These are phyloP conservation scores for Phytopythium aichiense DNA, from an alignment of 352 stramenopile species.

Conservation along the genomic window DNA sequence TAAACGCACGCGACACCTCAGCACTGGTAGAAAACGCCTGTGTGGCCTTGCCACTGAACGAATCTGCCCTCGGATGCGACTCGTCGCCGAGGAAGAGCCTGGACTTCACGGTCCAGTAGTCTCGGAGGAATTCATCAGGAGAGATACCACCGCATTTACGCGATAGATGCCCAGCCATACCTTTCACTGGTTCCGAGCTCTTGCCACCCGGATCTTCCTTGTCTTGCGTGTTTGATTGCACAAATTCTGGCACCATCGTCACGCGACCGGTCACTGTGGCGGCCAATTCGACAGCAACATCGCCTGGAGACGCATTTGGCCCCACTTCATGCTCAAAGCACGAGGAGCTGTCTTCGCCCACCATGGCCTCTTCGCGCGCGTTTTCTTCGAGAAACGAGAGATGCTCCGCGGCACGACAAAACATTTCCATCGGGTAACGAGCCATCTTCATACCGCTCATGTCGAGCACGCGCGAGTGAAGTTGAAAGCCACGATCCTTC, in stretches of 20 bases:
- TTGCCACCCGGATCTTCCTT: constrained; percentile 18
- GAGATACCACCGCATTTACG: constrained; percentile 34
- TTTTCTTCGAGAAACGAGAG: constrained; percentile 71
- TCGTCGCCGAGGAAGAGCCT: constrained; percentile 26
- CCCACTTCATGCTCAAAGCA: constrained; percentile 67
- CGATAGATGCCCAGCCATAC: constrained; percentile 61
- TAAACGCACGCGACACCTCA: neutral
- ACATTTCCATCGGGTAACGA: constrained; percentile 63
- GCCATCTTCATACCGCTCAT: constrained; percentile 69
- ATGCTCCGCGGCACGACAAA: constrained; percentile 70
- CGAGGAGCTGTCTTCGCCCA: constrained; percentile 24
- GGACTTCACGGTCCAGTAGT: constrained; percentile 69
- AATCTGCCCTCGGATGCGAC: neutral
- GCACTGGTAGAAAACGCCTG: constrained; percentile 37
- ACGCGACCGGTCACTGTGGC: constrained; percentile 45
- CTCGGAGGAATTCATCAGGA: constrained; percentile 68
- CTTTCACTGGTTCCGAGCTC: constrained; percentile 48
- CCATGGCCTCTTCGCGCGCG: constrained; percentile 43
- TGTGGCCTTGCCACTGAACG: constrained; percentile 19
- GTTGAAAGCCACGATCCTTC: constrained; percentile 65
- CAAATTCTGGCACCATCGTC: constrained; percentile 36
- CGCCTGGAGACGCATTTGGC: constrained; percentile 39
- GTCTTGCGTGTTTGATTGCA: constrained; percentile 15
- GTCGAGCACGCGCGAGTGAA: constrained; percentile 66
- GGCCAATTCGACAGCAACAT: constrained; percentile 50